Evolutionary conservation across 2,329 filamentous ascomycete genomes (phyloP).

Genomic region (Exophiala aquamarina): DNA sequence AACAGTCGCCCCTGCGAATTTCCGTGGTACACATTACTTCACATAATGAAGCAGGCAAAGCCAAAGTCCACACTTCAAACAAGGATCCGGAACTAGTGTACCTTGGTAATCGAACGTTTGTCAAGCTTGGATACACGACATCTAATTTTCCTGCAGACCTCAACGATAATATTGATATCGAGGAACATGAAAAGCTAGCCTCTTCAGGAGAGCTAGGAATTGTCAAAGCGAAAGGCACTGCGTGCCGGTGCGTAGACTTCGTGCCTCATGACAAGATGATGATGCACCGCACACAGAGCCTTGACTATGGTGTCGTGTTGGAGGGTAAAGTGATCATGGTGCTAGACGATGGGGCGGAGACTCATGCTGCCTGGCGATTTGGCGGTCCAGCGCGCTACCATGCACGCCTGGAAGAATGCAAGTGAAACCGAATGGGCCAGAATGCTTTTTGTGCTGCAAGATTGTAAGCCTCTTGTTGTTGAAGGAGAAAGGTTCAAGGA

Average conservation of each 20-base stretch:
- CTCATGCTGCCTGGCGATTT: conserved; percentile 41
- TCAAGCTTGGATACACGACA: background rate
- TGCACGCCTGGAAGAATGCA: conserved; percentile 39
- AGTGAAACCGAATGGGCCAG: conserved; percentile 22
- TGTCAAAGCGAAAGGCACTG: conserved; percentile 8
- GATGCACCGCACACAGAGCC: conserved; percentile 54
- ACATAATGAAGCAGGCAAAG: conserved; percentile 3
- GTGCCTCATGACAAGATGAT: conserved; percentile 40
- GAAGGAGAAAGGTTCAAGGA: conserved; percentile 9
- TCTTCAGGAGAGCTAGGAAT: background rate
- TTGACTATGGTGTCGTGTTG: conserved; percentile 56
- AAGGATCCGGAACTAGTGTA: background rate
- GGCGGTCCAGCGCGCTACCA: conserved; percentile 53
- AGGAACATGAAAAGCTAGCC: conserved; percentile 1
- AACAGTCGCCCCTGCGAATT: no score
- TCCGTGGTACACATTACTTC: conserved; percentile 10
- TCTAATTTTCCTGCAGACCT: conserved; percentile 3
- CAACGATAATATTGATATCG: conserved; percentile 9
- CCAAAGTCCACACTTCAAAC: conserved; percentile 4
- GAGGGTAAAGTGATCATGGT: conserved; percentile 53
- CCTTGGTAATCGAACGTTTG: background rate
- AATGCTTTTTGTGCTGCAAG: conserved; percentile 19
- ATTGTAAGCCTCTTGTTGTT: conserved; percentile 8
- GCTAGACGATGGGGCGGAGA: conserved; percentile 51
- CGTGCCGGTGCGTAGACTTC: conserved; percentile 42